Evolutionary conservation across 2,329 filamentous ascomycete genomes (phyloP), one percentile per base, ranked within the genome.

Genomic region (Raffaelea arxii): DNA sequence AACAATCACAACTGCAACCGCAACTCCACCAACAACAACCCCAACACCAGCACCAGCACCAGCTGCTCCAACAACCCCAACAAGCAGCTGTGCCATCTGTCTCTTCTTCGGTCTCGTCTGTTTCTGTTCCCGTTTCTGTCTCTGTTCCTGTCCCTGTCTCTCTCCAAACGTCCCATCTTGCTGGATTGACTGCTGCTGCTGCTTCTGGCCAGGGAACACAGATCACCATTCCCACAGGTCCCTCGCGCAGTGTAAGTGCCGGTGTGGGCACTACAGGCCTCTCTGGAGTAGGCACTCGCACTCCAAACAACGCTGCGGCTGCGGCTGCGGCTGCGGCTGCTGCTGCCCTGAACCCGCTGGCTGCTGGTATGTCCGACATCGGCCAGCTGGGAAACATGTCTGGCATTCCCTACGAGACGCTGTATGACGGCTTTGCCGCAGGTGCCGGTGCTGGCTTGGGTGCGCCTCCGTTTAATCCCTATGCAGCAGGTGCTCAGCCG

Each of bases 401-500:
- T 18, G 45, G 43, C 5, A 38, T 53, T 27, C 30, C 42, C 1
- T 47, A 46, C 1, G 45, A 44, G n/a, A n/a, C n/a, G n/a, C n/a
- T n/a, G n/a, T n/a, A n/a, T n/a, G n/a, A n/a, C n/a, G n/a, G n/a
- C n/a, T n/a, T n/a, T 7, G 27, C 38, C 6, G 44, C 47, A 3
- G 41, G 36, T 1, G 5, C 44, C 2, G 37, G 41, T 9, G 43
- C 40, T 58, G 68, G 62, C 50, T 65, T 74, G 38, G 71, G 59
- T 47, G 55, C 70, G 23, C 59, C 65, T 22, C 77, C 72, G 39
- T 80, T 73, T 52, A 88, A 87, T 55, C 87, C 88, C 2, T 96
- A 94, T 63, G 79, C 82, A 2, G 82, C 41, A 11, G n/a, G n/a
- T n/a, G 32, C 88, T 55, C 85, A 92, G 49, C 75, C 78, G 43